Evolutionary conservation across 2,329 filamentous ascomycete species (phyloP).

Genomic region (Monosporascus sp.): DNA sequence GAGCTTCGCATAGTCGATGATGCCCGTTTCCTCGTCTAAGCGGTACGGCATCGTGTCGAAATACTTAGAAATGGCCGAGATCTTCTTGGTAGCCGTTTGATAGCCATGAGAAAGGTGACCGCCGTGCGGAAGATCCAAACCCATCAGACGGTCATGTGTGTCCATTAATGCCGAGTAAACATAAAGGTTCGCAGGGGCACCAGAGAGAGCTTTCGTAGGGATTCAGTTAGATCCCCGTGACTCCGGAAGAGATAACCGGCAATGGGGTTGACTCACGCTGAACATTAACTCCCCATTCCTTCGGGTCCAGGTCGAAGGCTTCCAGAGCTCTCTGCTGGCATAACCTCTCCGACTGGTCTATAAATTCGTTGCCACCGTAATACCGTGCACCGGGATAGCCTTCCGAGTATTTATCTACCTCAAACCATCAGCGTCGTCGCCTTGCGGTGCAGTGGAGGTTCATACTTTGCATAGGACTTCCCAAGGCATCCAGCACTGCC

Average conservation of each 20-base stretch:
- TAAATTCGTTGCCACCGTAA: conserved; percentile 95
- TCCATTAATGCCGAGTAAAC: conserved; percentile 92
- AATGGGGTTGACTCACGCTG: conserved; percentile 54
- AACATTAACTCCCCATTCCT: conserved; percentile 96
- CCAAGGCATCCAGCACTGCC: conserved; percentile 83
- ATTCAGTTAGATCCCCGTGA: conserved; percentile 12
- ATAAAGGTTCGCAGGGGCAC: conserved; percentile 71
- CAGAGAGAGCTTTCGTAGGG: conserved; percentile 61
- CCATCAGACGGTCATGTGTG: conserved; percentile 93
- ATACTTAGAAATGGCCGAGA: conserved; percentile 98
- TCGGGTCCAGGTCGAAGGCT: conserved; percentile 74
- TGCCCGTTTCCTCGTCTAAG: conserved; percentile 80
- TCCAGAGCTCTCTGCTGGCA: conserved; percentile 88
- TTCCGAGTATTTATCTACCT: conserved; percentile 90
- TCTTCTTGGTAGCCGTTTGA: conserved; percentile 89
- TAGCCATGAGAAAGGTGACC: conserved; percentile 96
- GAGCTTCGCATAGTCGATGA: conserved; percentile 91
- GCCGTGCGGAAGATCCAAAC: conserved; percentile 90
- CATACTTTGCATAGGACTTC: conserved; percentile 91
- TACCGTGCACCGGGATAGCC: conserved; percentile 95
- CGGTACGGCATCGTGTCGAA: conserved; percentile 97
- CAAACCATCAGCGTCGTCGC: conserved; percentile 24
- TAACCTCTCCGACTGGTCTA: conserved; percentile 81
- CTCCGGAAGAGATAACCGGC: not conserved
- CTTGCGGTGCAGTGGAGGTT: conserved; percentile 14